Base-by-base conservation (phyloP, 306 rosid species). In the Malus sylvestris region DNA sequence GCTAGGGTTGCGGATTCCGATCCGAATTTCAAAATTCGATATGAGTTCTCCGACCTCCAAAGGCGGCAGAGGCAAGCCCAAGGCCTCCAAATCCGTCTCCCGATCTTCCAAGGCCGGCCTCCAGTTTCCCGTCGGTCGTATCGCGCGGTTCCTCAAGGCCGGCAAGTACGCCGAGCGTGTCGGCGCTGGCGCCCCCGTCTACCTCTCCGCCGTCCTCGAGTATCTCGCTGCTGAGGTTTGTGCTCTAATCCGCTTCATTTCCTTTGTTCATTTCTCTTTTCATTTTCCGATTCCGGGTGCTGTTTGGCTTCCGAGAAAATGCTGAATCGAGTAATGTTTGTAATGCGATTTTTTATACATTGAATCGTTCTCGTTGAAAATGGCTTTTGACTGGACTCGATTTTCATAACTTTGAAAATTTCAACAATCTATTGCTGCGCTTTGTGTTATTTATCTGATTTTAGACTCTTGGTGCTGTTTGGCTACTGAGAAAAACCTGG, bases 111-210 rank as follows among this genome's bases (percentile, higher is more conserved):
- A 93, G 73, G 98, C 98, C 3, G 98, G 98, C 13, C 98, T 93
- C 2, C 98, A 93, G 15, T 93, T 93, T n/a, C 98, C 98, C 2
- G 97, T 93, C 5, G 93, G 98, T 15, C 97, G 98, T 0, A 32
- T 93, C 35, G 97, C 93, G 3, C 89, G 98, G 1, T 93, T 81
- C 68, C 97, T 93, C 51, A 93, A 85, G 60, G 68, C 80, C 1
- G 98, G 98, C 8, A 88, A 91, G 14, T 93, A 91, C 13, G 86
- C 98, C 0, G 89, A 83, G 75, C 93, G 98, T 0, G 91, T 91
- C 0, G 97, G 96, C 1, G 85, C 97, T 5, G 98, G 98, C 0
- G 85, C 96, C 0, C 97, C 98, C 0, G 96, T 93, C 70, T 93
- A 93, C 51, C 97, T 93, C 66, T 85, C 97, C 1, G 98, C 98